Conservation (phyloP, 345 rosid species). For the Lenwebbia sp. region DNA sequence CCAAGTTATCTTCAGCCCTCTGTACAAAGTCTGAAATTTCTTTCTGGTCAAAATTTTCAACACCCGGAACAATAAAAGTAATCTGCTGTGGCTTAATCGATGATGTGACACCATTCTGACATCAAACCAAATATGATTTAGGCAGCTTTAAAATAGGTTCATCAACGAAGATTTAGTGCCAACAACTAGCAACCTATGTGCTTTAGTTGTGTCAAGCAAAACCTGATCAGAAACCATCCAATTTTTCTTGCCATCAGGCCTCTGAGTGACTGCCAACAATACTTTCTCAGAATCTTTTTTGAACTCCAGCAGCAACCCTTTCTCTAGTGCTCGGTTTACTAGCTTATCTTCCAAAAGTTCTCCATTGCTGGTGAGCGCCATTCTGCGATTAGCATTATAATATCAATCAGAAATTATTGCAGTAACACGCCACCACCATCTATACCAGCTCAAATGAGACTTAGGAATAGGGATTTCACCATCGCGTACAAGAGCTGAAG, state of each 20-base stretch:
- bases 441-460: not conserved
- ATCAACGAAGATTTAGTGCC: slow-evolving; percentile 1
- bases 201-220: slow-evolving; percentile 31
- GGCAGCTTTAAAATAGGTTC: not conserved
- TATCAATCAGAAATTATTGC: not conserved
- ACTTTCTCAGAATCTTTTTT: slow-evolving; percentile 75
- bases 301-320: slow-evolving; percentile 82
- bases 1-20: slow-evolving; percentile 73
- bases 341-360: slow-evolving; percentile 68
- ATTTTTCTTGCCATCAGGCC: slow-evolving; percentile 92
- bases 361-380: slow-evolving; percentile 47
- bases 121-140: not conserved
- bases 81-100: slow-evolving; percentile 88
- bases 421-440: not conserved
- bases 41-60: slow-evolving; percentile 58
- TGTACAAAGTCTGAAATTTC: slow-evolving; percentile 51
- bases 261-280: slow-evolving; percentile 68
- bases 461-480: not conserved
- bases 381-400: slow-evolving; percentile 14
- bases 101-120: slow-evolving; percentile 66
- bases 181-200: slow-evolving; percentile 34
- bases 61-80: slow-evolving; percentile 75
- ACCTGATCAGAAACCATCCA: slow-evolving; percentile 99
- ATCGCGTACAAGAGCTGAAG: not conserved
- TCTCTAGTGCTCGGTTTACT: slow-evolving; percentile 36